Base-by-base conservation (phyloP, 805 yeast genomes). In the Nakazawaea molendinolei region DNA sequence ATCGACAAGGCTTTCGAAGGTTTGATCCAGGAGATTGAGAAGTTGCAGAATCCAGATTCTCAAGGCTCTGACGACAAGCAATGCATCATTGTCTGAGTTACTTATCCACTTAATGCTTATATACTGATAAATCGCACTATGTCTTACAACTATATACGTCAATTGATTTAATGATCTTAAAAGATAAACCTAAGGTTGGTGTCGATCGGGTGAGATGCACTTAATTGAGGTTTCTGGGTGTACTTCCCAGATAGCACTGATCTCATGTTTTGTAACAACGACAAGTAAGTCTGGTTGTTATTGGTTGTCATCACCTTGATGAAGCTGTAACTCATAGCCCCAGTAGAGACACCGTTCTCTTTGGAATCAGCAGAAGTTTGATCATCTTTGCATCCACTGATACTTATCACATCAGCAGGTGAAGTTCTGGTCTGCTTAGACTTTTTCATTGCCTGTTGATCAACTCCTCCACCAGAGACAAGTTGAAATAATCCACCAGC, bases 151-250 rank as follows among this genome's bases (percentile, higher is more conserved):
- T n/a, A n/a, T n/a, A n/a, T n/a, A n/a, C n/a, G n/a, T n/a, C n/a
- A n/a, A n/a, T n/a, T n/a, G 12, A 22, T 22, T 8, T 22, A 12
- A 12, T 22, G 9, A 28, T 13, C n/a, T 14, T 21, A 36, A 20
- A 63, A 44, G 19, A 61, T 53, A 44, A 67, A 67, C 33, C 57
- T 53, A 39, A 60, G 42, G 44, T 64, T 67, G 34, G 65, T 62
- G 44, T 85, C 90, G 43, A 83, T 72, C n/a, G 89, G 90, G 56
- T 85, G 95, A 3, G 87, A 79, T 7, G 85, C 62, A 23, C 86
- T 75, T 39, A 86, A 60, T 60, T 86, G 95, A 2, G 95, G 95
- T 49, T 82, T 84, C 56, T 86, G 95, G 8, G 79, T 58, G 58
- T 82, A 86, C 53, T 77, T 80, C 1, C 71, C 69, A 62, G 85